These are phyloP conservation scores for Microstegium vimineum DNA, from an alignment of 176 grass and related monocot genomes.

Conservation along the genomic window DNA sequence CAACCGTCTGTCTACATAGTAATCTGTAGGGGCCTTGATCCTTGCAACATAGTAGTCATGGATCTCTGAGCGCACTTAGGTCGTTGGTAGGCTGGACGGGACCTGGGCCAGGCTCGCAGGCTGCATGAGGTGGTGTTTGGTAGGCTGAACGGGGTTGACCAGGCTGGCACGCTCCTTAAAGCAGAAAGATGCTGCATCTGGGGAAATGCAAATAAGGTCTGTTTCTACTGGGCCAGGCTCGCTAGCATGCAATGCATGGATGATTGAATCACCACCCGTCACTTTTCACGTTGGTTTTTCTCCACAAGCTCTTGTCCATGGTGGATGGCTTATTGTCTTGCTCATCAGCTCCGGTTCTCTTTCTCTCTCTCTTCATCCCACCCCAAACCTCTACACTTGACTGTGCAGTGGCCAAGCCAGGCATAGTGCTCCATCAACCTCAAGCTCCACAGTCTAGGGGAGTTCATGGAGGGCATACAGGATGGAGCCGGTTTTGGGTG, in stretches of 20 bases:
- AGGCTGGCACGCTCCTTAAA: background rate
- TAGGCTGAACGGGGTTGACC: background rate
- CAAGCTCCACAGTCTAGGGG: no score
- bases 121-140: background rate
- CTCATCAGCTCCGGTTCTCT: no score
- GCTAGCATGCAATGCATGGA: background rate
- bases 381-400: no score
- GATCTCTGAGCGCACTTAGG: background rate
- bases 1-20: background rate
- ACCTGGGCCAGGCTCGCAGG: background rate
- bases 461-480: no score
- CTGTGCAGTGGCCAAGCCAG: no score
- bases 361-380: no score
- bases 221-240: background rate
- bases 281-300: background rate
- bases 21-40: background rate
- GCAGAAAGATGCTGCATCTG: background rate
- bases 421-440: no score
- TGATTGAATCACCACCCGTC: background rate
- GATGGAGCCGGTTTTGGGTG: no score
- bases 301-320: background rate
- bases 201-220: background rate
- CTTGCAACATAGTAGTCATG: constrained; percentile 11
- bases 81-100: background rate
- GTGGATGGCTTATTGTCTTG: no score